Base-by-base conservation (phyloP, 2,329 filamentous ascomycete genomes). In the Diaporthe citriasiana region DNA sequence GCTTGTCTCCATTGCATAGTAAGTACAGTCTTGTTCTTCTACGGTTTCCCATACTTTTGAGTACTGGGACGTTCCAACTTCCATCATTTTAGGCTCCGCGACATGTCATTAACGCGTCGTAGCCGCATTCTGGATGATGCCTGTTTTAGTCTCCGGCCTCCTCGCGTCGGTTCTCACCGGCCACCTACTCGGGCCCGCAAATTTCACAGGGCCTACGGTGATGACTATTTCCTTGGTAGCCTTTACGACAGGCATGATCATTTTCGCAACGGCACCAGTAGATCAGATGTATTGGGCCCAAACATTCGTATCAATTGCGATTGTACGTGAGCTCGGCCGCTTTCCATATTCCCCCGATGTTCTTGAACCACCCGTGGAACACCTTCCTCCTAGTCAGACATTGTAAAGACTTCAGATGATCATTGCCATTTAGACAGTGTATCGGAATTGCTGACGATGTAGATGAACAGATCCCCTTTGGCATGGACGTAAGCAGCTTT, bases 401-500 rank as follows among this genome's bases (percentile, higher is more conserved):
- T 50, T 25, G 7, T 4, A 1, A n/a, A 25, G 51, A 27, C 13
- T 33, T 4, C 13, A 55, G 22, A 55, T 17, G 19, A 15, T 7
- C 27, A n/a, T 56, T 56, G 30, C 33, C 7, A n/a, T 19, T 4
- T 12, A 10, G 2, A n/a, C 8, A 6, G 17, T 17, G 10, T 22
- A 4, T 3, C 22, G 22, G 7, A n/a, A n/a, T n/a, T n/a, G 22
- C 60, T 66, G 22, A 66, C 42, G 17, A n/a, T 50, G 30, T 15
- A 15, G 50, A 47, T 63, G 27, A 33, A 6, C 19, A 66, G 33
- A 87, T 84, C 74, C 85, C 86, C 0, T 86, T 81, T 76, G 87
- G 87, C 1, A 89, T 89, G 87, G 88, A 91, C 76, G 88, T 90
- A 85, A 85, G 82, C 7, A n/a, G n/a, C n/a, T n/a, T n/a, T n/a